Base-by-base conservation (phyloP, 2,329 filamentous ascomycete genomes). In the Metarhizium humberi region DNA sequence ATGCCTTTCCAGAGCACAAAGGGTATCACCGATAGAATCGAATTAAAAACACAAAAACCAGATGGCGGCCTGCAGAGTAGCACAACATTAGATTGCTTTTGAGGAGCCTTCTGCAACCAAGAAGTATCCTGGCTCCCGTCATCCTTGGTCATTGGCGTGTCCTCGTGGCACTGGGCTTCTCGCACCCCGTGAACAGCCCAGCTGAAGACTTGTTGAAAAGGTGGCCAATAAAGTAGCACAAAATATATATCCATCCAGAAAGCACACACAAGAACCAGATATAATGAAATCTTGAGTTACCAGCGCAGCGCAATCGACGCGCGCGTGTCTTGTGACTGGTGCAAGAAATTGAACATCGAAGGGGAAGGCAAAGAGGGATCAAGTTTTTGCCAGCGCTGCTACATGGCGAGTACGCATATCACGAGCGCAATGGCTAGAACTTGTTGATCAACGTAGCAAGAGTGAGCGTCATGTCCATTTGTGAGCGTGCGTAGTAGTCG, bases 21-120 rank as follows among this genome's bases (percentile, higher is more conserved):
- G 67, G 67, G 67, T 70, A 70, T 70, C 67, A 63, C 64, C 64
- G 63, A 55, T 60, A 64, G 62, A 68, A 68, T 59, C 56, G 63
- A 67, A 67, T 53, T 53, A 67, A 54, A 53, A 61, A 64, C 55
- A 60, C 58, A 62, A 59, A 60, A 54, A 32, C 34, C 61, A 59
- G 52, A 47, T 43, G 54, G 43, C 36, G 50, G 55, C 53, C 34
- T 38, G 20, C 52, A 54, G 49, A 57, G 62, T 60, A 61, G 62
- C 53, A 52, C 58, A 52, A 64, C 38, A 34, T 3, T 11, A 46
- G 49, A 49, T 46, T 53, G 50, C 8, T 25, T 13, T 32, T 25
- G 34, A 52, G 29, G 36, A 50, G 38, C 34, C n/a, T 13, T 25
- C 25, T 48, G 49, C 43, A 6, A 14, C 29, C 46, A 36, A 16